Evolutionary conservation across 192 early-diverging fungal species (phyloP).

Genomic region (Dispira parvispora): DNA sequence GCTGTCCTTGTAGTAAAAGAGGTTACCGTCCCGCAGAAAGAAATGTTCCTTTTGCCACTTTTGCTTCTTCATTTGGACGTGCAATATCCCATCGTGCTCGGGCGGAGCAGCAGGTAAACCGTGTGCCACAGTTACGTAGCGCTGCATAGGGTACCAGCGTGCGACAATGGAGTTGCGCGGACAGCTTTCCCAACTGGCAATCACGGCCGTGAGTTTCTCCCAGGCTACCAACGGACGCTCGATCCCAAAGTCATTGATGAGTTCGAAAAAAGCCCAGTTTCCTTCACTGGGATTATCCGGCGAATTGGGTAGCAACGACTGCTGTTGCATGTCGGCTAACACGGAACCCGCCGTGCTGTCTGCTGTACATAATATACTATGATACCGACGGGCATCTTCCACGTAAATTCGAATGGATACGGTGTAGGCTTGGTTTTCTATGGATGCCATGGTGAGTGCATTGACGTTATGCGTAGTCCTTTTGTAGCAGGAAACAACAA

Average conservation of each 20-base stretch:
- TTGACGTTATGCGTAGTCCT: too few relatives aligned
- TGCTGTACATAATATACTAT: constrained; percentile 60
- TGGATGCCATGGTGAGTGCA: too few relatives aligned
- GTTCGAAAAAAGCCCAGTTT: constrained; percentile 81
- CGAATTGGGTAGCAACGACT: constrained; percentile 27
- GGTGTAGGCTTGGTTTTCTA: too few relatives aligned
- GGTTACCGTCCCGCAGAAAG: background rate
- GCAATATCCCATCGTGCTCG: background rate
- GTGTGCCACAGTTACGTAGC: background rate
- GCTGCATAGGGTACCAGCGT: constrained; percentile 3
- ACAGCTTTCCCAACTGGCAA: constrained; percentile 68
- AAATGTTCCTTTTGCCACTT: constrained; percentile 10
- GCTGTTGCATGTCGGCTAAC: constrained; percentile 46
- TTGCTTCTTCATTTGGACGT: constrained; percentile 9
- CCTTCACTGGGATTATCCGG: background rate
- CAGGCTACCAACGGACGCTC: constrained; percentile 84
- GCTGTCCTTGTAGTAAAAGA: constrained; percentile 11
- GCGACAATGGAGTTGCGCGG: constrained; percentile 52
- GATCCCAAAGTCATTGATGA: constrained; percentile 66
- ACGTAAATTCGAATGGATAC: constrained; percentile 76
- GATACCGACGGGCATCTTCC: constrained; percentile 54
- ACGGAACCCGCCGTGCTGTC: constrained; percentile 55
- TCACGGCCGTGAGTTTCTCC: constrained; percentile 68
- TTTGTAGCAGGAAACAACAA: too few relatives aligned
- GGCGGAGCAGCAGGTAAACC: background rate